Evolutionary conservation across 352 stramenopile species (phyloP), one percentile per base, ranked within the genome.

Genomic region (Phytophthora nicotianae): DNA sequence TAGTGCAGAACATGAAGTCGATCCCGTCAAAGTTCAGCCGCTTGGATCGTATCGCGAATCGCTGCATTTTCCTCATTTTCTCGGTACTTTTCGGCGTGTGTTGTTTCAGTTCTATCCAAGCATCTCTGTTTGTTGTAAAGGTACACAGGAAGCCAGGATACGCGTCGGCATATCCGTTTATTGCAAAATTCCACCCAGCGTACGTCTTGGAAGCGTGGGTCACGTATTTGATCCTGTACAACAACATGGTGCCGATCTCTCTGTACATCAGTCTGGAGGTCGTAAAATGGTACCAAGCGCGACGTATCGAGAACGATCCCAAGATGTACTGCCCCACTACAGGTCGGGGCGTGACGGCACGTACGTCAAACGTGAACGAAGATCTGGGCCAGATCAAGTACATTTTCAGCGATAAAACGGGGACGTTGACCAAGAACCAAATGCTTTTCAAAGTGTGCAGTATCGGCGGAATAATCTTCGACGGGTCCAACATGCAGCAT

Each of bases 381-480:
- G 92, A 98, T 50, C 74, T 98, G 2, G 98, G 97, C 0, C 92
- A 98, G 79, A 98, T 99, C 63, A 94, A 98, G 60, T 99, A 99
- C 74, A 95, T 99, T 11, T 99, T 99, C 74, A 98, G 86, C 16
- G 98, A 99, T 70, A 99, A 99, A 71, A 99, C 97, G 1, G 98
- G 98, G 7, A 99, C 98, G 4, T 73, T 99, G 16, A 99, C 98
- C 2, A 96, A 97, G 51, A 99, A 99, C 65, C 89, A 99, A 52
- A 99, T 99, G 97, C 77, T 98, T 19, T 98, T 99, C 65, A 96
- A 97, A 59, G 80, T 93, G 9, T 98, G 94, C 62, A 93, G 84
- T 32, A 95, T 99, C 24, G 88, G 83, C 19, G 94, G 94, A 11
- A 81, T 93, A 24, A 91, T 96, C 42, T 98, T 96, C 49, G 93